phyloP scores from a whole-genome alignment of 176 grass and related monocot species.

The Juncus inflexus region DNA sequence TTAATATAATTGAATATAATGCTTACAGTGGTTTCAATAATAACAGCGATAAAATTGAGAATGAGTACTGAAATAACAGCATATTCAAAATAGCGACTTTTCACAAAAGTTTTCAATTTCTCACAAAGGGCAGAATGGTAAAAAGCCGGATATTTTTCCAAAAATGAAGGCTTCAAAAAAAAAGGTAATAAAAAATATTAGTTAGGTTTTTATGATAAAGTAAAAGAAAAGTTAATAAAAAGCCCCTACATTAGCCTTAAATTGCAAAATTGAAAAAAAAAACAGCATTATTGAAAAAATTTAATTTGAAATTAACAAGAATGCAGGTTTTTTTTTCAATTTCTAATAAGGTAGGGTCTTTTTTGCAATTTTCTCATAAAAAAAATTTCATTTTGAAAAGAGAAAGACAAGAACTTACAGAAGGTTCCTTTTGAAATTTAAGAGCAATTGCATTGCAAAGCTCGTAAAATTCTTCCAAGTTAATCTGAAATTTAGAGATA shows the following conservation, averaged over 20 bases:
- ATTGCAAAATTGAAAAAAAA: too few relatives aligned
- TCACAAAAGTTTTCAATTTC: constrained; percentile 74
- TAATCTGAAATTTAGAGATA: constrained; percentile 52
- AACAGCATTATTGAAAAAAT: too few relatives aligned
- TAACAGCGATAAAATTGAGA: constrained; percentile 79
- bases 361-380: too few relatives aligned
- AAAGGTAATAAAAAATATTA: constrained; percentile 32
- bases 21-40: constrained; percentile 95
- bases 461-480: constrained; percentile 86
- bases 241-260: too few relatives aligned
- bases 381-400: too few relatives aligned
- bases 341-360: too few relatives aligned
- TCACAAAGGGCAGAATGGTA: constrained; percentile 63
- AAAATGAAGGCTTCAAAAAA: constrained; percentile 77
- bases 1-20: too few relatives aligned
- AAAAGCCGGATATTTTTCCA: constrained; percentile 78
- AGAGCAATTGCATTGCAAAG: constrained; percentile 94
- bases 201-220: constrained; percentile 14
- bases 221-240: too few relatives aligned
- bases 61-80: constrained; percentile 64
- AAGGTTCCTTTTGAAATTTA: constrained; percentile 89
- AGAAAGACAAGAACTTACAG: constrained; percentile 44
- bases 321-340: too few relatives aligned
- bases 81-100: constrained; percentile 63
- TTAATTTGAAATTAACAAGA: too few relatives aligned